These are phyloP conservation scores for Perkinsus marinus DNA, from an alignment of 169 alveolate genomes.

Conservation along the genomic window DNA sequence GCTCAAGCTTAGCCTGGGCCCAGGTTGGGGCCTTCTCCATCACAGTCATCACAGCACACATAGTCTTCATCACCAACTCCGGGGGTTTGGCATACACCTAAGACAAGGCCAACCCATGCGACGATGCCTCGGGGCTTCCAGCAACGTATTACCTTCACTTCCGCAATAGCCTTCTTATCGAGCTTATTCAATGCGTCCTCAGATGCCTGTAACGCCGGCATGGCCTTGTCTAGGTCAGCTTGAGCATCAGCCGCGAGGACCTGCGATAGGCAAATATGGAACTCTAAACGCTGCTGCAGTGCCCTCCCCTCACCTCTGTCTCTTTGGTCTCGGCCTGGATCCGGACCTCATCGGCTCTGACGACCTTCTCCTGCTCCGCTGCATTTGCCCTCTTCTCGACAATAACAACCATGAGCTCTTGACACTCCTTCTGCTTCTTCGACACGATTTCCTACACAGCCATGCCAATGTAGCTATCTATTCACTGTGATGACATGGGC, in stretches of 20 bases:
- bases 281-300: too few species aligned
- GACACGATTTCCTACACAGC: constrained; percentile 56
- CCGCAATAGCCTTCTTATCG: constrained; percentile 84
- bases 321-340: not conserved
- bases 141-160: constrained; percentile 41
- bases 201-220: constrained; percentile 88
- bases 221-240: constrained; percentile 81
- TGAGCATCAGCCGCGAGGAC: constrained; percentile 85
- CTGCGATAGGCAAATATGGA: constrained; percentile 8
- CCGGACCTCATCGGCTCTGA: not conserved
- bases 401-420: constrained; percentile 68
- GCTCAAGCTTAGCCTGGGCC: constrained; percentile 79
- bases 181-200: constrained; percentile 84
- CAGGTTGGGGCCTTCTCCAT: constrained; percentile 77
- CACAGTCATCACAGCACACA: constrained; percentile 81
- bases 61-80: constrained; percentile 73
- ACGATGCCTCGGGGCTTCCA: not conserved
- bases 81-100: constrained; percentile 72
- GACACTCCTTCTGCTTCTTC: constrained; percentile 70
- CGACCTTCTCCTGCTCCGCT: constrained; percentile 54
- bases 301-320: not conserved
- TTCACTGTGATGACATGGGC: too few species aligned
- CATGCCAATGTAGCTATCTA: too few species aligned
- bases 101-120: not conserved
- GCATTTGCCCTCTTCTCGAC: constrained; percentile 66